Conservation (phyloP, 2,329 filamentous ascomycete species). For the Botrytis porri region DNA sequence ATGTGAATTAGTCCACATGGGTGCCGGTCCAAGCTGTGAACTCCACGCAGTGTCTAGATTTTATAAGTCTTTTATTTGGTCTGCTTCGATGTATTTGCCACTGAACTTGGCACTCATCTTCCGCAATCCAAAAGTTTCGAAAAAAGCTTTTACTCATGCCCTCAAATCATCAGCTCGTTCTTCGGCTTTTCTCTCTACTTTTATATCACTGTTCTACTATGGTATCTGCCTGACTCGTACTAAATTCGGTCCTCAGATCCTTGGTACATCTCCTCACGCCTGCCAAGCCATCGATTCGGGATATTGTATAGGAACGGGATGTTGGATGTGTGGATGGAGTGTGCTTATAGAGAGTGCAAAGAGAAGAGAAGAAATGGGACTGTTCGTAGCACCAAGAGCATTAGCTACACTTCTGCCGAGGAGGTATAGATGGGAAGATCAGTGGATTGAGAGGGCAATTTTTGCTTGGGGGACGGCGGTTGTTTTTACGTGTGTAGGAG, state of each 20-base stretch:
- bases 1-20: slow-evolving; percentile 83
- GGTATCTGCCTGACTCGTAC: slow-evolving; percentile 76
- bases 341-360: slow-evolving; percentile 66
- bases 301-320: slow-evolving; percentile 69
- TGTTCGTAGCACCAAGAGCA: slow-evolving; percentile 79
- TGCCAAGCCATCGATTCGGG: slow-evolving; percentile 57
- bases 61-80: slow-evolving; percentile 66
- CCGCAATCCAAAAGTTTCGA: slow-evolving; percentile 45
- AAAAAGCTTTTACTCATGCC: slow-evolving; percentile 43
- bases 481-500: slow-evolving; percentile 64
- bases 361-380: slow-evolving; percentile 69
- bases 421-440: slow-evolving; percentile 58
- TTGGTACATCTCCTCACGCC: slow-evolving; percentile 50
- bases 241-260: slow-evolving; percentile 65
- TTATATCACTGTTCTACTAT: slow-evolving; percentile 81
- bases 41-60: slow-evolving; percentile 69
- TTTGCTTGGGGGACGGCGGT: slow-evolving; percentile 68
- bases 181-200: slow-evolving; percentile 73
- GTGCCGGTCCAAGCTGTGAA: slow-evolving; percentile 70
- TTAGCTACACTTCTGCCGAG: slow-evolving; percentile 72
- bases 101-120: slow-evolving; percentile 64
- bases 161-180: slow-evolving; percentile 60
- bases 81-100: slow-evolving; percentile 73
- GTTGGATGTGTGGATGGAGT: slow-evolving; percentile 77
- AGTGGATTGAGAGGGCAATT: slow-evolving; percentile 63